Evolutionary conservation across 306 rosid genomes (phyloP), one percentile per base, ranked within the genome.

Genomic region (Trifolium pratense): DNA sequence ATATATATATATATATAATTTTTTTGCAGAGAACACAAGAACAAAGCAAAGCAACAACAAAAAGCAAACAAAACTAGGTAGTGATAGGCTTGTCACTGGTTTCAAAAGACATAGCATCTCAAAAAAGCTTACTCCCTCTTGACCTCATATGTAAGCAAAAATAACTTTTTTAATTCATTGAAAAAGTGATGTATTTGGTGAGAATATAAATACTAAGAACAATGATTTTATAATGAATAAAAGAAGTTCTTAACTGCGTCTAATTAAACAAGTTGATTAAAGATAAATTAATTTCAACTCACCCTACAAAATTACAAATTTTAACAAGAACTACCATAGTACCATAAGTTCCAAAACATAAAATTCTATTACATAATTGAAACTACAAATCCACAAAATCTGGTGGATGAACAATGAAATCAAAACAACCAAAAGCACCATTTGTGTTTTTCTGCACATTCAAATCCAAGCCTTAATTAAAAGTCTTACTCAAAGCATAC

Each of bases 401-500:
- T 29, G 86, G 82, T 55, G 75, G 75, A 75, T 70, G 73, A 68
- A 79, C 82, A 75, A 70, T 46, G 65, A 84, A 71, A 80, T 62
- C 52, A 56, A 76, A 45, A 18, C 32, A 67, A 18, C 49, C 51
- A 64, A 59, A 51, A 39, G 78, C 62, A 71, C 73, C 71, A 75
- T 66, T 60, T 78, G 31, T 43, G 81, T 75, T 76, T 73, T 77
- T 6, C 56, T 66, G 71, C 71, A 66, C 71, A 66, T 9, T 21
- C 17, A 49, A 63, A 63, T 37, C n/a, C 68, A 63, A 36, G 39
- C 9, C 32, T 56, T 45, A 3, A 37, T 37, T 1, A 43, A 43
- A 5, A 3, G 31, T 21, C 61, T 29, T 11, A 12, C 14, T 93
- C 88, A 93, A 45, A 93, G 84, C 98, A 93, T 93, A 88, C 98